Conservation (phyloP, 225 moss, liverwort and hornwort genomes). For the Anthoceros angustus region DNA sequence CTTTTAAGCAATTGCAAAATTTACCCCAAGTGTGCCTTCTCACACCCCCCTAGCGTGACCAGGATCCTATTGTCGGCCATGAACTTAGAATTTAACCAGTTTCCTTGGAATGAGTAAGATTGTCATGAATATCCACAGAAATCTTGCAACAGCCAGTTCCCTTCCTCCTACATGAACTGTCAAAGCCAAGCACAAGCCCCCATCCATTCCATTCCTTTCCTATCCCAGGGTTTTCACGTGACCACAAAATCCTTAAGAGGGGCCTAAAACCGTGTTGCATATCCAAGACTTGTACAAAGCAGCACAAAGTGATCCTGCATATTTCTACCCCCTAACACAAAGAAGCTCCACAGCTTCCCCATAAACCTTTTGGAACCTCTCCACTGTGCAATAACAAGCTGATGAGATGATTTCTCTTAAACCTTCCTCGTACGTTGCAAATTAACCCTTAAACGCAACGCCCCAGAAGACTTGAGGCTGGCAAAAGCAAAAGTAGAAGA, state of each 20-base stretch:
- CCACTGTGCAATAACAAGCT: too few relatives aligned
- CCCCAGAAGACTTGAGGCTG: too few relatives aligned
- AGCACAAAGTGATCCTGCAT: neutral
- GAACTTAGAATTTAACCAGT: neutral
- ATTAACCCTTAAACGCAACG: neutral
- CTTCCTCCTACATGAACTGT: neutral
- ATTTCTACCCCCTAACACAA: neutral
- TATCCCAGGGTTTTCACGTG: neutral
- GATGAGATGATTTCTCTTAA: neutral
- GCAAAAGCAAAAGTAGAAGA: too few relatives aligned
- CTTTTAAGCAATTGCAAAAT: neutral
- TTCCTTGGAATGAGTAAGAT: neutral
- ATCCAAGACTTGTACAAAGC: slow-evolving; percentile 1
- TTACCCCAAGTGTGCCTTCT: neutral
- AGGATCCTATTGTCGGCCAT: neutral
- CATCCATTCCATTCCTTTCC: slow-evolving; percentile 4
- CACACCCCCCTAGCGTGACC: neutral
- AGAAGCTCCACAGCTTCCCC: slow-evolving; percentile 3
- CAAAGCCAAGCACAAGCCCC: neutral
- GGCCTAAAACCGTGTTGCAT: neutral
- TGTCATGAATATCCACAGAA: neutral
- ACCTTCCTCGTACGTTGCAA: neutral
- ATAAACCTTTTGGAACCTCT: neutral
- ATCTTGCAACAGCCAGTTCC: slow-evolving; percentile 5
- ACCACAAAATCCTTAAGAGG: neutral